These are phyloP conservation scores for Coemansia sp. DNA, from an alignment of 192 early-diverging fungal genomes.

Conservation along the genomic window DNA sequence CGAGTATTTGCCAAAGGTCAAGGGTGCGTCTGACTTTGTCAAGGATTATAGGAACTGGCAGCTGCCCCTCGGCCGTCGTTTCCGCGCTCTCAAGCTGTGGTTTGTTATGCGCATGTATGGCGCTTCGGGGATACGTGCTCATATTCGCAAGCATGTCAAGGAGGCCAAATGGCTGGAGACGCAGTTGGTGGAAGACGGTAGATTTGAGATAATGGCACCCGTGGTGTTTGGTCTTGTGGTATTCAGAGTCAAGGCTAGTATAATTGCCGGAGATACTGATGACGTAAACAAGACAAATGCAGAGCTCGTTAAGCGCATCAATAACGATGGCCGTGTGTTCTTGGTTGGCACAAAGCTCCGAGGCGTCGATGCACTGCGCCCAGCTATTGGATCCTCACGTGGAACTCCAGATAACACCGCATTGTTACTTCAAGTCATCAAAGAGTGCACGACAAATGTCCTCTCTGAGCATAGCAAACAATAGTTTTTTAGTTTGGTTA, in stretches of 20 bases:
- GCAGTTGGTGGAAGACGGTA: conserved; percentile 37
- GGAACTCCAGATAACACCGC: conserved; percentile 22
- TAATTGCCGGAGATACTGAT: background rate
- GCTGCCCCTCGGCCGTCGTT: conserved; percentile 58
- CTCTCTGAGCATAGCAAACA: background rate
- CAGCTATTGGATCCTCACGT: conserved; percentile 35
- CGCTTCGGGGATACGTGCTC: conserved; percentile 51
- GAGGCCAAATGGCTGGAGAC: conserved; percentile 43
- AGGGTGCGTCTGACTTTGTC: conserved; percentile 37
- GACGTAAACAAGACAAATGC: conserved; percentile 35
- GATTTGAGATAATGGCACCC: conserved; percentile 51
- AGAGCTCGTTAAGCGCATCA: conserved; percentile 24
- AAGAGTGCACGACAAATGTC: conserved; percentile 9
- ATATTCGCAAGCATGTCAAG: conserved; percentile 50
- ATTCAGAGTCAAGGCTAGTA: conserved; percentile 47
- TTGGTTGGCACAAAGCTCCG: conserved; percentile 41
- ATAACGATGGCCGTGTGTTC: conserved; percentile 41
- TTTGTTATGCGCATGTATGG: conserved; percentile 65
- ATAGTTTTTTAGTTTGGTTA: too few species aligned
- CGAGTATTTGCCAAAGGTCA: conserved; percentile 52
- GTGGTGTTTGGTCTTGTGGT: conserved; percentile 52
- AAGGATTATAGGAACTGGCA: conserved; percentile 63
- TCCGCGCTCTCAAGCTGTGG: conserved; percentile 65
- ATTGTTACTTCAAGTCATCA: conserved; percentile 16
- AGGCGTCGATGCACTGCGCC: conserved; percentile 29